phyloP scores from a whole-genome alignment of 2,329 filamentous ascomycete genomes.

The Cryphonectria nitschkei region DNA sequence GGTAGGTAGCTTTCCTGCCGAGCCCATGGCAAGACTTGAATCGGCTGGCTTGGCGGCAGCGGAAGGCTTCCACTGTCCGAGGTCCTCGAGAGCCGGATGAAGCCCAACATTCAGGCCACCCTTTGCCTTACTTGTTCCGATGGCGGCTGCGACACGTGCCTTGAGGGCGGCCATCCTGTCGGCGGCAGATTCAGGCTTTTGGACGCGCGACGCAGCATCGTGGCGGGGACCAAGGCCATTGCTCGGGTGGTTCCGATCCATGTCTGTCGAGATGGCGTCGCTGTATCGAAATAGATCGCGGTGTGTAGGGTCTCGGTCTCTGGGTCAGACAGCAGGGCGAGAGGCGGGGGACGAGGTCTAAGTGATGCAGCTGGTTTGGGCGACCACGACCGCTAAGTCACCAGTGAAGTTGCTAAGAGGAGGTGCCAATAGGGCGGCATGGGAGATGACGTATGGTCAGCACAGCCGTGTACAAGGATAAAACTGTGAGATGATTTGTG shows the following conservation, averaged over 20 bases:
- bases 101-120: slow-evolving; percentile 76
- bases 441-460: neutral
- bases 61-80: slow-evolving; percentile 51
- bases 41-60: slow-evolving; percentile 43
- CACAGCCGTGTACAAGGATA: neutral
- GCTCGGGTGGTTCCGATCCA: slow-evolving; percentile 56
- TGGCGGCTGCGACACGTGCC: slow-evolving; percentile 77
- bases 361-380: neutral
- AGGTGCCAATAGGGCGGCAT: neutral
- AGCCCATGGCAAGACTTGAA: slow-evolving; percentile 14
- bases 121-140: slow-evolving; percentile 60
- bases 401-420: neutral
- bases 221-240: slow-evolving; percentile 58
- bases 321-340: neutral
- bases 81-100: slow-evolving; percentile 72
- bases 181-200: slow-evolving; percentile 61
- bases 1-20: slow-evolving; percentile 40
- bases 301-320: neutral
- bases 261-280: slow-evolving; percentile 32
- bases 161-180: slow-evolving; percentile 77
- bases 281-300: neutral
- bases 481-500: neutral
- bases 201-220: slow-evolving; percentile 57
- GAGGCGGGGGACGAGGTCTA: neutral
- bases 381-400: neutral